These are phyloP conservation scores for Phytophthora aleatoria DNA, from an alignment of 352 stramenopile species.

Conservation along the genomic window DNA sequence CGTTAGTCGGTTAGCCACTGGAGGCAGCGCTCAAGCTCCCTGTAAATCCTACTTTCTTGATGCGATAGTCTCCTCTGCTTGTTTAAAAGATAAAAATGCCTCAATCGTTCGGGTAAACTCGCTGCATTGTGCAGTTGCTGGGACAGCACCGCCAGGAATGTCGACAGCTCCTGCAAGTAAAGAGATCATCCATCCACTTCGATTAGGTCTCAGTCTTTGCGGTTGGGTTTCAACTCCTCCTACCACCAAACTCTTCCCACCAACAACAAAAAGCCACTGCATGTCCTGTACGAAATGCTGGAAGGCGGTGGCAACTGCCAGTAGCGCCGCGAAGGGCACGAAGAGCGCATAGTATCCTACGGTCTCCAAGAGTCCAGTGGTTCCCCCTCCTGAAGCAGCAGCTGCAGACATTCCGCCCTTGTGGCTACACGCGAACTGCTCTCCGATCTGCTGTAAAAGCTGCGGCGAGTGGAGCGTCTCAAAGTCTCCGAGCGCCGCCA, in stretches of 20 bases:
- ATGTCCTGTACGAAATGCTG: conserved; percentile 15
- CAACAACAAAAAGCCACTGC: conserved; percentile 26
- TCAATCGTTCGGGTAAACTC: conserved; percentile 29
- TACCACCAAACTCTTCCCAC: conserved; percentile 47
- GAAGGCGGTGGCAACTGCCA: conserved; percentile 23
- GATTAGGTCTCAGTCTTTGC: background rate
- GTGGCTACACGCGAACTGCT: background rate
- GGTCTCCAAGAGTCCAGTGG: conserved; percentile 8
- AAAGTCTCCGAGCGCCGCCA: conserved; percentile 28
- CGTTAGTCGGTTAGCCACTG: background rate
- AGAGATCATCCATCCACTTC: conserved; percentile 4
- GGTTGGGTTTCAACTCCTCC: background rate
- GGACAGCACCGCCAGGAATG: conserved; percentile 43
- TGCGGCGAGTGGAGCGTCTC: conserved; percentile 24
- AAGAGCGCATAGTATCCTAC: conserved; percentile 34
- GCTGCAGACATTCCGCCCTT: background rate
- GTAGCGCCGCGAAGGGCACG: conserved; percentile 24
- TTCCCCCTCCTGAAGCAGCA: background rate
- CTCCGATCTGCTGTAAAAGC: conserved; percentile 23
- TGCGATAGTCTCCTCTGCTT: conserved; percentile 28
- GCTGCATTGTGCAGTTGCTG: conserved; percentile 39
- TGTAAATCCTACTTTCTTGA: conserved; percentile 37
- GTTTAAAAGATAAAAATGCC: conserved; percentile 29
- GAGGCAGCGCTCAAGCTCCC: background rate
- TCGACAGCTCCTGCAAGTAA: conserved; percentile 42